Evolutionary conservation across 306 rosid genomes (phyloP), one percentile per base, ranked within the genome.

Genomic region (Hippophae rhamnoides): DNA sequence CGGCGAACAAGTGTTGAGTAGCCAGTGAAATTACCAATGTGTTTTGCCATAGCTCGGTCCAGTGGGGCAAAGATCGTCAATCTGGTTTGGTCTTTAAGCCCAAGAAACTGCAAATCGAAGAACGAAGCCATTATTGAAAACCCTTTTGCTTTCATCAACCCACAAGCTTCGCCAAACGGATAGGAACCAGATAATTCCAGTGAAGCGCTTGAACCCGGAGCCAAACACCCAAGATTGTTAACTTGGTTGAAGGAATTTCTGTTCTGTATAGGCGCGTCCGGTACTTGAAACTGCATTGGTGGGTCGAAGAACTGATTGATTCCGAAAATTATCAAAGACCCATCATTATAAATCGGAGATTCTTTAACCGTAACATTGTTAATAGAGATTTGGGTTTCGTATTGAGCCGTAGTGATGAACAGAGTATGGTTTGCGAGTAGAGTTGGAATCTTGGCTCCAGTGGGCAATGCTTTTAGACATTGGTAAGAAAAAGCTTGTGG

Each of bases 361-460:
- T 52, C 53, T 7, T 67, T 47, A 3, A 82, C 59, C 42, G 84
- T 66, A 8, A 82, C 73, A 49, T 82, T 80, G 81, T 80, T 86
- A 71, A 82, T 53, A 11, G 89, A 80, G 60, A 82, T 43, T 3
- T 9, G 56, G 50, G 7, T 6, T 6, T 44, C 61, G 13, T 18
- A 7, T 0, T 47, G 44, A 2, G 47, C 3, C 6, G 69, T 56
- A 45, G 86, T 80, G 63, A 80, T 58, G 52, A 69, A 61, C 55
- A 86, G 76, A 59, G 69, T 64, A 44, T 75, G 75, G 41, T 61
- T 54, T 3, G 67, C 43, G 52, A 76, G 83, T 26, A 80, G 64
- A 2, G 89, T 83, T 14, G 78, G 26, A 66, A 82, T 74, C 66
- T 60, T 72, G 69, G 87, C 85, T 13, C 89, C 87, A 54, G 13